A percentile compares a stretch with the other conserved stretches of the same genome.
phyloP scores from a whole-genome alignment of 2,329 filamentous ascomycete species.

The Botrytis squamosa region DNA sequence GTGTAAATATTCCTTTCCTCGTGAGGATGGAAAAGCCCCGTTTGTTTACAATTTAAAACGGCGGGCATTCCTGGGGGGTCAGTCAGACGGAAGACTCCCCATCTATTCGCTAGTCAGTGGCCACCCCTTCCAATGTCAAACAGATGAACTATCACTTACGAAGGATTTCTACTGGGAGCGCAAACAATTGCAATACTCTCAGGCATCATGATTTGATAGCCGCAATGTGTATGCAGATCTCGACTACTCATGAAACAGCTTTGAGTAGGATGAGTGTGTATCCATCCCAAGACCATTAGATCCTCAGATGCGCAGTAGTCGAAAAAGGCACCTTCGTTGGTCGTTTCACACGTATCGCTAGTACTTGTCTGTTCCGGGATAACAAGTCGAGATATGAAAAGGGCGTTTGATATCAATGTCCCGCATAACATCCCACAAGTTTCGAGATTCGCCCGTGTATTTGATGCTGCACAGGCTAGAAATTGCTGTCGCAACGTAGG shows the following conservation, averaged over 20 bases:
- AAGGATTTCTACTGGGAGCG: constrained; percentile 75
- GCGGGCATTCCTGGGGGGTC: constrained; percentile 86
- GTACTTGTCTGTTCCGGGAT: constrained; percentile 91
- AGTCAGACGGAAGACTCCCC: constrained; percentile 89
- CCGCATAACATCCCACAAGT: constrained; percentile 95
- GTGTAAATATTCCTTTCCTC: constrained; percentile 41
- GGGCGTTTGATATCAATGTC: constrained; percentile 84
- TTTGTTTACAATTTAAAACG: constrained; percentile 75
- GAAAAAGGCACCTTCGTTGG: constrained; percentile 80
- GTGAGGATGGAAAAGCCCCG: constrained; percentile 82
- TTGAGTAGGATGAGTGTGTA: constrained; percentile 95
- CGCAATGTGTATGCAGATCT: constrained; percentile 89
- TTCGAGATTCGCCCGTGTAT: constrained; percentile 81
- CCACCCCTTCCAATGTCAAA: not conserved
- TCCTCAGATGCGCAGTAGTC: constrained; percentile 65
- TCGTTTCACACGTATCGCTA: constrained; percentile 90
- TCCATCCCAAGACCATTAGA: constrained; percentile 59
- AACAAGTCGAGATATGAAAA: constrained; percentile 85
- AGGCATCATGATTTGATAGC: constrained; percentile 93
- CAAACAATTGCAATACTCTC: constrained; percentile 98
- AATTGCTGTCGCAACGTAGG: constrained; percentile 71
- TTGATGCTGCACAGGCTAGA: constrained; percentile 68
- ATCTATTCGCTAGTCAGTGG: constrained; percentile 50
- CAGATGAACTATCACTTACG: constrained; percentile 51
- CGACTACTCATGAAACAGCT: constrained; percentile 97